Conservation (phyloP, 129 eudicot species). For the Calendula officinalis region DNA sequence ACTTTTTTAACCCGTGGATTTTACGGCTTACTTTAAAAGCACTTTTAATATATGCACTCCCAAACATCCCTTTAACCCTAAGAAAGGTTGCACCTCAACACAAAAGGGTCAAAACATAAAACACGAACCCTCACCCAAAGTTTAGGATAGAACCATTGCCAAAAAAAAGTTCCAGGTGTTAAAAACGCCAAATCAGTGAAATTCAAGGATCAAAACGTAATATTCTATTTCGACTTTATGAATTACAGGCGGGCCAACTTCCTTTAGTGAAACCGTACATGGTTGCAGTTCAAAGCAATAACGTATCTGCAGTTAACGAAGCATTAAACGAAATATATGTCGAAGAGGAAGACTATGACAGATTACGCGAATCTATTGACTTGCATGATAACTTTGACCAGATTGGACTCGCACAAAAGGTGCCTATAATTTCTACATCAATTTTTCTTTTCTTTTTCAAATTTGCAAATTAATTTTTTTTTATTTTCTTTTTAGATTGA, state of each 20-base stretch:
- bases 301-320: constrained; percentile 95
- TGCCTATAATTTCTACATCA: constrained; percentile 13
- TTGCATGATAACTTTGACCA: constrained; percentile 98
- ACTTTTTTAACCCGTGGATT: too few relatives aligned
- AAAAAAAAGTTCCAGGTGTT: too few relatives aligned
- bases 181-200: too few relatives aligned
- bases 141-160: too few relatives aligned
- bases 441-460: neutral
- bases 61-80: too few relatives aligned
- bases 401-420: constrained; percentile 99
- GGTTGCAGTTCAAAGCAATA: constrained; percentile 99
- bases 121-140: too few relatives aligned
- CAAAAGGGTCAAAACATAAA: too few relatives aligned
- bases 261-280: constrained; percentile 96
- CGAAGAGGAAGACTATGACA: constrained; percentile 98
- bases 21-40: too few relatives aligned
- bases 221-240: constrained; percentile 16
- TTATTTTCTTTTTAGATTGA: constrained; percentile 60
- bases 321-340: constrained; percentile 95
- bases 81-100: too few relatives aligned
- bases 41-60: too few relatives aligned
- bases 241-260: constrained; percentile 86
- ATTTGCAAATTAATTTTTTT: neutral
- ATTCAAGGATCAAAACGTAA: too few relatives aligned
- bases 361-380: constrained; percentile 91